Evolutionary conservation across 768 basidiomycete genomes (phyloP).

Genomic region (Xanthoconium stramineum): DNA sequence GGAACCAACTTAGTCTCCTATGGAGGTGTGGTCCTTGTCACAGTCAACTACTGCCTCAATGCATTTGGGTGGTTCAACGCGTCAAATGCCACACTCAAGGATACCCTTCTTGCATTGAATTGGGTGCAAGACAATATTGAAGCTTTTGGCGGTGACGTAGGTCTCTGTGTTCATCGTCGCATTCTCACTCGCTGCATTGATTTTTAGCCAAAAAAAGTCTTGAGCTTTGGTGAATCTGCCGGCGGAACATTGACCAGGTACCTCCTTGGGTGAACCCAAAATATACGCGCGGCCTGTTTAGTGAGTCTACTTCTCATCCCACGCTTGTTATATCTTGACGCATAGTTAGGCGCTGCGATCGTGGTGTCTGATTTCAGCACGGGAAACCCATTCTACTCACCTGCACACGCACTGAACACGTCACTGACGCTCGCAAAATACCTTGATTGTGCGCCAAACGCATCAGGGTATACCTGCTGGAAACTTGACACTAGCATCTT

Average conservation of each 20-base stretch:
- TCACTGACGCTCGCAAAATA: constrained; percentile 16
- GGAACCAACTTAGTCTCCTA: constrained; percentile 26
- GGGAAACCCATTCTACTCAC: constrained; percentile 13
- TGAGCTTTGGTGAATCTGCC: constrained; percentile 16
- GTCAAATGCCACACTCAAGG: constrained; percentile 28
- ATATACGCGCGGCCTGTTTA: constrained; percentile 18
- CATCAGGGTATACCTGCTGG: constrained; percentile 6
- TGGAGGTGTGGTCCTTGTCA: constrained; percentile 22
- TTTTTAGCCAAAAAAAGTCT: constrained; percentile 11
- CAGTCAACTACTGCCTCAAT: constrained; percentile 22
- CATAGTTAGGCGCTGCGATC: constrained; percentile 10
- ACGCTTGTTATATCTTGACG: neutral
- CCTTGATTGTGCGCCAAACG: constrained; percentile 17
- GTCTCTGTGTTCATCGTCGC: neutral
- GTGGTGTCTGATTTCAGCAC: constrained; percentile 17
- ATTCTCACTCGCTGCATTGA: neutral
- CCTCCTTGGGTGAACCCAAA: constrained; percentile 14
- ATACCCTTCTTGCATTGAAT: constrained; percentile 31
- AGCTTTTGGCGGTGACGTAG: constrained; percentile 37
- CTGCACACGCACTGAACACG: constrained; percentile 4
- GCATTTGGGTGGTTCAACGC: constrained; percentile 24
- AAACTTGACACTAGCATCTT: constrained; percentile 2
- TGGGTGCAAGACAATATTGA: constrained; percentile 37
- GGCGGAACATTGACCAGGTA: constrained; percentile 19
- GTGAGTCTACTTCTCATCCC: neutral